Conservation (phyloP, 73 alveolate species). For the Paramecium sexaurelia region DNA sequence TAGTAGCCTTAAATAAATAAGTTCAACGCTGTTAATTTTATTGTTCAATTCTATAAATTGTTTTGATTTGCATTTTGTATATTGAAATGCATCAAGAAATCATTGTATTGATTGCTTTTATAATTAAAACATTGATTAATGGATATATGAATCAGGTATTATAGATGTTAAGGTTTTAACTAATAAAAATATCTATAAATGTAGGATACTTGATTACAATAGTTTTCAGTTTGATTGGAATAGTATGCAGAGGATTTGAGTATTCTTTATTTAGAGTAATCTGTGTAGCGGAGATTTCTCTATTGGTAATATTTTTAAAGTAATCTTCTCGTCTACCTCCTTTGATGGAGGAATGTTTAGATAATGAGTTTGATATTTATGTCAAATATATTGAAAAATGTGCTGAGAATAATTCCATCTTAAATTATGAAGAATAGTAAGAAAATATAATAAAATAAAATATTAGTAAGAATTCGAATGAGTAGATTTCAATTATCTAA, state of each 20-base stretch:
- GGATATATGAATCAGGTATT: conserved; percentile 5
- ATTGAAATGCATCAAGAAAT: not conserved
- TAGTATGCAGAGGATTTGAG: not conserved
- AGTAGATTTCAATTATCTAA: not conserved
- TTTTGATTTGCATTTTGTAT: not conserved
- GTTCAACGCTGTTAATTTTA: not conserved
- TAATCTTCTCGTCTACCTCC: not conserved
- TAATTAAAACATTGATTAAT: not conserved
- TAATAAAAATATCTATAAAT: not conserved
- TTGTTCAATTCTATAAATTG: not conserved
- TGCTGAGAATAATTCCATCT: not conserved
- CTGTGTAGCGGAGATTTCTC: not conserved
- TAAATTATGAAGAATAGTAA: not conserved
- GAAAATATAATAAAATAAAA: not conserved
- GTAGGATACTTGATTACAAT: conserved; percentile 3
- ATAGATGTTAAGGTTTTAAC: not conserved
- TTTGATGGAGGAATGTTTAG: not conserved
- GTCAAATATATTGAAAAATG: not conserved
- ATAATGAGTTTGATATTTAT: not conserved
- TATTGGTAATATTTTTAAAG: not conserved
- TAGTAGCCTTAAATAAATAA: not conserved
- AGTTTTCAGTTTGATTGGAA: not conserved
- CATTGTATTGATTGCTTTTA: not conserved
- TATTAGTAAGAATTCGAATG: not conserved
- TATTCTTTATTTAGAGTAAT: not conserved